Base-by-base conservation (phyloP, 106 monocot genomes). In the Dioscorea zingiberensis region DNA sequence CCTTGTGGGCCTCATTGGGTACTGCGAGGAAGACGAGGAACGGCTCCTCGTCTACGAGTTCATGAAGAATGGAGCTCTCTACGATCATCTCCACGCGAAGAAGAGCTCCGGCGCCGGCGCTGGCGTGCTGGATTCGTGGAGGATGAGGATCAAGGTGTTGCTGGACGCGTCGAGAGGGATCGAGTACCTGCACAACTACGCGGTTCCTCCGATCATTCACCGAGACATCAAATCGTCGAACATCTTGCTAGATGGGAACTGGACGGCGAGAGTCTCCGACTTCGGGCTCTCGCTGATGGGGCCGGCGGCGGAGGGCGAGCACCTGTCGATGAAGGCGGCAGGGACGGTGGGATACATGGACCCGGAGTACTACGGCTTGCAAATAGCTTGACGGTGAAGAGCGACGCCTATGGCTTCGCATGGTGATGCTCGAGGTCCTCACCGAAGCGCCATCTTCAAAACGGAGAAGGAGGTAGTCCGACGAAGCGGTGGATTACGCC, bases 271-370 rank as follows among this genome's bases (percentile, higher is more conserved):
- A 27, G 86, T 93, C 10, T 93, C 93, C 1, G 93, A 89, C 64
- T 93, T 93, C 25, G 93, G 89, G 2, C 74, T 93, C 24, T 93
- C 93, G 16, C 64, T 93, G 22, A 75, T 67, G 67, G 83, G 73
- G 2, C 71, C 80, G 19, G 84, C 66, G 10, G 38, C 77, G 7
- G 73, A 76, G 11, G 70, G 25, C 15, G 65, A 26, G 4, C 71
- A 76, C 71, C 61, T 74, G 21, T 47, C 71, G 25, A 53, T 54
- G 53, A 79, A 65, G 69, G 84, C 87, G 2, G 93, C 89, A 2
- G 89, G 93, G 18, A 93, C 93, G 1, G 76, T 94, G 1, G 93
- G 93, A 1, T 94, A 94, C 88, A 94, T 94, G 81, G 93, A 94
- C 64, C 93, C 89, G 7, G 93, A 94, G 71, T 94, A 94, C 79